Base-by-base conservation (phyloP, 768 basidiomycete species). In the Boletellus sp. region DNA sequence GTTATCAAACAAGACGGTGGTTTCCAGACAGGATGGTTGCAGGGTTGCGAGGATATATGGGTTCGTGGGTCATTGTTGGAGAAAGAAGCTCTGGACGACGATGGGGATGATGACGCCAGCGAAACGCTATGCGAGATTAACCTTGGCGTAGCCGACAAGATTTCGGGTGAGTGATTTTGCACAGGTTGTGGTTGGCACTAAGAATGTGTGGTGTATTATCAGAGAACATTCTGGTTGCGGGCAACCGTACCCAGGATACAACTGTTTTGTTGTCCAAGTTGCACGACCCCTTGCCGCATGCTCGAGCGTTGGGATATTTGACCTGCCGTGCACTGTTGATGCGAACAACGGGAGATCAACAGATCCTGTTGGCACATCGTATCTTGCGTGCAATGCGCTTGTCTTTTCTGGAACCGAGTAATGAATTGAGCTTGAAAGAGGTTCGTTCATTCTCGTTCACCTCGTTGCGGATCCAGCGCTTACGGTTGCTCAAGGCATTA, bases 161-260 rank as follows among this genome's bases (percentile, higher is more conserved):
- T 93, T 48, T 87, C 89, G 45, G 79, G 90, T 90, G 45, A 52
- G 56, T 40, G 11, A 23, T 46, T 34, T 34, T 6, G n/a, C 13
- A 13, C 7, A 19, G 20, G 16, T 8, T 20, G 6, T 28, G 19
- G n/a, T 28, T 3, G 22, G 31, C 11, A n/a, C 42, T 45, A 20
- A 48, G 43, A 45, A 50, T 31, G 26, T 26, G 46, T 42, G 12
- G 1, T 34, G 28, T 20, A 19, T 40, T 26, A 50, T 16, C 55
- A 90, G 90, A 80, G 42, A 90, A 87, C 51, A 79, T 91, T 44
- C 59, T 84, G 10, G 63, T 63, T 3, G 86, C 84, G 0, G 70
- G 75, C 34, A 58, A 75, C 17, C 73, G 70, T 45, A 45, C 62
- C 2, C 55, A 66, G 19, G 75, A 83, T 51, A 58, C 84, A 16